Percentiles rank a stretch among this genome's conserved stretches.
Conservation (phyloP, 1,284 basidiomycete genomes). For the Ceratobasidium sp. region DNA sequence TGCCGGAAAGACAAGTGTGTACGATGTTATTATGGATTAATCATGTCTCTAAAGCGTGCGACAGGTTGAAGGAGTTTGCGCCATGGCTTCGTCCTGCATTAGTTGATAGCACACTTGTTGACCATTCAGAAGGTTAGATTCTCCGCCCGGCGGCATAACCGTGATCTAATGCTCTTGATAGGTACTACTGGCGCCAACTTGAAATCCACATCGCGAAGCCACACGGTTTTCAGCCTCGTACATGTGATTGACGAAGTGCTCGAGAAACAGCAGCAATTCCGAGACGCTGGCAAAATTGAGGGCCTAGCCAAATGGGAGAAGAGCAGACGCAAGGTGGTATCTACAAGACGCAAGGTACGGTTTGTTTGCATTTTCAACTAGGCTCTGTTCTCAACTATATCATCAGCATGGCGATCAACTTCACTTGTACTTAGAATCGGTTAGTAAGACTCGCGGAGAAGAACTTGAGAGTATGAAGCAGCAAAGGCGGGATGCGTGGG, state of each 20-base stretch:
- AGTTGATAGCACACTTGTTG: neutral
- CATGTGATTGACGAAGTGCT: neutral
- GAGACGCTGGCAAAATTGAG: neutral
- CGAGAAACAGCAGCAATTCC: neutral
- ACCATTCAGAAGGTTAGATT: neutral
- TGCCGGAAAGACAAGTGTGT: slow-evolving; percentile 14
- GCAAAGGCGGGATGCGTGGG: slow-evolving; percentile 11
- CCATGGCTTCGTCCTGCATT: neutral
- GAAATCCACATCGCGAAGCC: neutral
- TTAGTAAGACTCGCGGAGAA: neutral
- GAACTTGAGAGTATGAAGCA: neutral
- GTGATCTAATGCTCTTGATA: neutral
- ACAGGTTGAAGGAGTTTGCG: neutral
- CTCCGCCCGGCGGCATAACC: neutral
- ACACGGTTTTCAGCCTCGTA: neutral
- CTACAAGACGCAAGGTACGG: neutral
- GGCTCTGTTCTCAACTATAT: neutral
- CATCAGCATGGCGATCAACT: neutral
- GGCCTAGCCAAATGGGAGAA: neutral
- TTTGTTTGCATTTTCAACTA: neutral
- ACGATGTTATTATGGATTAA: neutral
- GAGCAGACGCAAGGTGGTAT: neutral
- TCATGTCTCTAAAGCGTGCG: neutral
- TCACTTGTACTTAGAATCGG: neutral
- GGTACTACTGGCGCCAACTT: neutral